Percentiles rank a stretch among this genome's conserved stretches.
Conservation (phyloP, 1,284 basidiomycete genomes). For the Austropuccinia psidii region DNA sequence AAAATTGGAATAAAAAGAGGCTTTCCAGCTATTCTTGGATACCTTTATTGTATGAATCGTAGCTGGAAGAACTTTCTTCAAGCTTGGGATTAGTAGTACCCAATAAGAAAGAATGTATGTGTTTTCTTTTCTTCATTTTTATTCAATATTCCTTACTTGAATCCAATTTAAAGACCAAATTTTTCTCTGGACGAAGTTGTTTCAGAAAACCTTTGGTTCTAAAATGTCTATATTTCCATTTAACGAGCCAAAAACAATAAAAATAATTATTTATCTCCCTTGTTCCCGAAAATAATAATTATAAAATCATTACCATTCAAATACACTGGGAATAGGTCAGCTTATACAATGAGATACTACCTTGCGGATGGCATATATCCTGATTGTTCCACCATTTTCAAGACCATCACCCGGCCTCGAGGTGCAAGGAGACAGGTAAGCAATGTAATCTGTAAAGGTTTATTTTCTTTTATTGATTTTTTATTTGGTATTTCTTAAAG, state of each 20-base stretch:
- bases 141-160: too few relatives aligned
- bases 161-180: too few relatives aligned
- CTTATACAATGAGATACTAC: neutral
- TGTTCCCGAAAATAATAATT: neutral
- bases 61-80: constrained; percentile 20
- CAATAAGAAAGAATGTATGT: constrained; percentile 26
- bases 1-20: neutral
- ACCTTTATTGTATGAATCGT: constrained; percentile 6
- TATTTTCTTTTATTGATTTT: neutral
- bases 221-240: neutral
- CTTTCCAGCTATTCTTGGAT: too few relatives aligned
- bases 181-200: neutral
- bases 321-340: neutral
- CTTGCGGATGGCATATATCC: too few relatives aligned
- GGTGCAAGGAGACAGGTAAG: neutral
- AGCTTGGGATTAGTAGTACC: neutral
- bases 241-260: neutral
- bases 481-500: neutral
- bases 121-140: too few relatives aligned
- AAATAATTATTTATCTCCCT: neutral
- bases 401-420: neutral
- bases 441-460: neutral
- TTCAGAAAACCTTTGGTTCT: neutral
- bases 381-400: neutral
- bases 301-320: neutral